phyloP scores from a whole-genome alignment of 1,284 basidiomycete genomes.

The Testicularia cyperi region DNA sequence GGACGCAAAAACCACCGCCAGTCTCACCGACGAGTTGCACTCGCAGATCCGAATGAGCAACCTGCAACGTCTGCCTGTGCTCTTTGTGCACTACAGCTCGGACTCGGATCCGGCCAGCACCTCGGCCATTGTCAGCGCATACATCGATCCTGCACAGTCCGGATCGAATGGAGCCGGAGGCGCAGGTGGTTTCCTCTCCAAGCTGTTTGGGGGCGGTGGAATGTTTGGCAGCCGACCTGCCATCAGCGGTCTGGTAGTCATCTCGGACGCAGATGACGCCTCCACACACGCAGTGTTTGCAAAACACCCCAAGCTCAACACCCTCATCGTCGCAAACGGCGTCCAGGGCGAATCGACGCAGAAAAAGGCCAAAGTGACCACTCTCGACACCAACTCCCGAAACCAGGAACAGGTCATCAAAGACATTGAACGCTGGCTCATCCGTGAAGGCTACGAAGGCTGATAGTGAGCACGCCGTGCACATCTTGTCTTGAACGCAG shows the following conservation, averaged over 20 bases:
- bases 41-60: constrained; percentile 24
- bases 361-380: constrained; percentile 15
- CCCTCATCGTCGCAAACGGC: constrained; percentile 21
- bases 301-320: constrained; percentile 29
- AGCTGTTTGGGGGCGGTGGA: constrained; percentile 19
- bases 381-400: constrained; percentile 5
- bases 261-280: constrained; percentile 18
- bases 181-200: constrained; percentile 14
- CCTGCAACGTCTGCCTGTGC: constrained; percentile 32
- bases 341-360: neutral
- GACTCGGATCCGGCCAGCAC: neutral
- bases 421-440: constrained; percentile 34
- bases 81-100: constrained; percentile 23
- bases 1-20: neutral
- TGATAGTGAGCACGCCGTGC: constrained; percentile 5
- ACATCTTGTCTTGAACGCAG: too few relatives aligned
- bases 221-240: constrained; percentile 19
- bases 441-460: constrained; percentile 27
- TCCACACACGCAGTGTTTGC: constrained; percentile 8
- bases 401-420: constrained; percentile 20
- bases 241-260: constrained; percentile 24
- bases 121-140: constrained; percentile 11
- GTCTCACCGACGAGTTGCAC: constrained; percentile 27
- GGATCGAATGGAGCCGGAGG: neutral
- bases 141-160: constrained; percentile 13